A percentile compares a stretch with the other conserved stretches of the same genome.
These are phyloP conservation scores for Collybia mongolica DNA, from an alignment of 768 basidiomycete species.

Conservation along the genomic window DNA sequence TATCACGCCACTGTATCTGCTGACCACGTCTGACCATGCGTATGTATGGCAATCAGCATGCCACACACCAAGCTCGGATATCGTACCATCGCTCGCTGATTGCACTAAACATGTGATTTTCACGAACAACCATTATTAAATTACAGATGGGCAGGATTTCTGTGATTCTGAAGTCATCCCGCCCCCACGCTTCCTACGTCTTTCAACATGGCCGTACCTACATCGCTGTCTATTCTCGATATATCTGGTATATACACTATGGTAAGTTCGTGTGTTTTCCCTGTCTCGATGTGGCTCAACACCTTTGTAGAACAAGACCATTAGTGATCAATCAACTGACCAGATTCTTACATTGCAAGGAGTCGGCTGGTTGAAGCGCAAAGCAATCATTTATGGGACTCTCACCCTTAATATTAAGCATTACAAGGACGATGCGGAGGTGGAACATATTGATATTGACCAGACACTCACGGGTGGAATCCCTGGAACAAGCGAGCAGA, in stretches of 20 bases:
- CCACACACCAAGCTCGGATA: background rate
- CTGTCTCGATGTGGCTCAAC: background rate
- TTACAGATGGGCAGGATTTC: no score
- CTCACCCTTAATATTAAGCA: slow-evolving; percentile 66
- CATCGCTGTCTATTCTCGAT: slow-evolving; percentile 55
- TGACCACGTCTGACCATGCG: background rate
- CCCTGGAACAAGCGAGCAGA: slow-evolving; percentile 52
- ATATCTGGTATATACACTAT: slow-evolving; percentile 61
- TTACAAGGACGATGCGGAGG: slow-evolving; percentile 53
- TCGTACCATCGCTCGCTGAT: background rate
- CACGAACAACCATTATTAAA: no score
- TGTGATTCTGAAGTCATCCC: background rate
- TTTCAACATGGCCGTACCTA: slow-evolving; percentile 62
- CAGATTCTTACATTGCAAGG: slow-evolving; percentile 70
- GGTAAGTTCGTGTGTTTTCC: slow-evolving; percentile 32
- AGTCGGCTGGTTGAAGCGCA: slow-evolving; percentile 69
- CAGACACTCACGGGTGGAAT: slow-evolving; percentile 67
- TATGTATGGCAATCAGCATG: background rate
- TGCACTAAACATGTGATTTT: background rate
- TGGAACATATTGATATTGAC: slow-evolving; percentile 68
- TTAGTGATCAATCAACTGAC: slow-evolving; percentile 58
- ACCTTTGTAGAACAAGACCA: slow-evolving; percentile 56
- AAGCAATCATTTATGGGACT: slow-evolving; percentile 53
- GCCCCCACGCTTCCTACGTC: background rate
- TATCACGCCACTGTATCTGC: no score